phyloP scores from a whole-genome alignment of 257 asterid species.

The Linaria vulgaris region DNA sequence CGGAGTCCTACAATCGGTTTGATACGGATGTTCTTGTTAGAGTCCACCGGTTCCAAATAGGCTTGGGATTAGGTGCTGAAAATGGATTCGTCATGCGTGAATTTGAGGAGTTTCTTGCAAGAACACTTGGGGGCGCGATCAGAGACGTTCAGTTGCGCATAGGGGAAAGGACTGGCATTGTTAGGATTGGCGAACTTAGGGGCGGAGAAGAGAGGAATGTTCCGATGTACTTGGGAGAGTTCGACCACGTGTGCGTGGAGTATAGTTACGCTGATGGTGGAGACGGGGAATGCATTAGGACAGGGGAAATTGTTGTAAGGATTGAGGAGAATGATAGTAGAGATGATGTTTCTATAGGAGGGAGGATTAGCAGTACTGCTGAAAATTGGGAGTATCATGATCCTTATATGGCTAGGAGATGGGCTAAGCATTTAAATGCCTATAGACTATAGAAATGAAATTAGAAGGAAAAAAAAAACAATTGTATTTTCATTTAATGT shows the following conservation, averaged over 20 bases:
- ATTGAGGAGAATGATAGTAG: constrained; percentile 39
- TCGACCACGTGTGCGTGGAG: constrained; percentile 46
- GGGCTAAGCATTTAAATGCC: constrained; percentile 94
- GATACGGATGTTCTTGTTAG: constrained; percentile 41
- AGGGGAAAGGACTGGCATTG: constrained; percentile 43
- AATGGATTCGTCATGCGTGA: constrained; percentile 72
- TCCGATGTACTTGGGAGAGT: constrained; percentile 46
- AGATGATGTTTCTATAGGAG: constrained; percentile 36
- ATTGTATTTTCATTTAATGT: constrained; percentile 14
- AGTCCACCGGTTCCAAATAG: constrained; percentile 61
- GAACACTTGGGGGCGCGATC: constrained; percentile 70
- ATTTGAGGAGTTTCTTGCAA: constrained; percentile 75
- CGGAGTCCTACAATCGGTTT: constrained; percentile 55
- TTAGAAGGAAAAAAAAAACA: neutral
- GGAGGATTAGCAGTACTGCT: constrained; percentile 65
- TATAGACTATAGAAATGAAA: constrained; percentile 64
- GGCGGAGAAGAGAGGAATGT: constrained; percentile 85
- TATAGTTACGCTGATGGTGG: constrained; percentile 67
- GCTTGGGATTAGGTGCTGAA: constrained; percentile 59
- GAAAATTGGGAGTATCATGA: constrained; percentile 85
- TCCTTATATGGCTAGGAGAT: constrained; percentile 92
- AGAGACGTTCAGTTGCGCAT: constrained; percentile 65
- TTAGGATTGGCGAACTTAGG: constrained; percentile 72
- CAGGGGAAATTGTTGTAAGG: constrained; percentile 55
- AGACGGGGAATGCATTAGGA: constrained; percentile 52